Base-by-base conservation (phyloP, 768 basidiomycete species). In the Trametes gibbosa region DNA sequence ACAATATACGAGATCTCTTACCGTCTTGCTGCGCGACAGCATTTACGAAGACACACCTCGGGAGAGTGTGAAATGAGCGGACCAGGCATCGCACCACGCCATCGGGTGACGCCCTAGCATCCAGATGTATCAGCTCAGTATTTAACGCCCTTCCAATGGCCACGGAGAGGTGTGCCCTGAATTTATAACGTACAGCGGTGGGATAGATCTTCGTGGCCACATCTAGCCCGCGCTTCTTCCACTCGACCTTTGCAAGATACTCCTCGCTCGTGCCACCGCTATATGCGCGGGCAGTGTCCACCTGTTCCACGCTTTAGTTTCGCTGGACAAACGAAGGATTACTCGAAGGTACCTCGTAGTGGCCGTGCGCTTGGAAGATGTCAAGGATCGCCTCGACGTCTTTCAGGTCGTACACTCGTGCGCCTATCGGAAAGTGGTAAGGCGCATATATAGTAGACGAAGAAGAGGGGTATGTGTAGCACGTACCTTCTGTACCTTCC, bases 131-230 rank as follows among this genome's bases (percentile, higher is more conserved):
- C 37, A n/a, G n/a, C n/a, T n/a, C n/a, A n/a, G 37, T 17, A 39
- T 6, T 5, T 3, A 39, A 14, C 4, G 37, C 3, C 16, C 10
- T 4, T 3, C 13, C 37, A 17, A 6, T 17, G 10, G 13, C 10
- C 37, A 39, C 34, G 16, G 42, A 21, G 2, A 43, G n/a, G n/a
- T n/a, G n/a, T 43, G 13, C 42, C n/a, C 5, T 19, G 10, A 21
- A 19, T 43, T 8, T 6, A 21, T 16, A 17, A 41, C 63, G 58
- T 37, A 74, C 74, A 12, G 59, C 54, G 41, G 61, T 67, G 0
- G 84, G 84, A 59, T 77, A 79, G 16, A 84, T 76, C 67, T 88
- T 88, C 0, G 84, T 87, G 45, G 84, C 84, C 43, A 87, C 71
- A 53, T 77, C 76, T 21, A 86, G 65, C 0, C 82, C 83, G 35